Evolutionary conservation across 805 yeast species (phyloP).

Genomic region (Saccharomycopsis fodiens): DNA sequence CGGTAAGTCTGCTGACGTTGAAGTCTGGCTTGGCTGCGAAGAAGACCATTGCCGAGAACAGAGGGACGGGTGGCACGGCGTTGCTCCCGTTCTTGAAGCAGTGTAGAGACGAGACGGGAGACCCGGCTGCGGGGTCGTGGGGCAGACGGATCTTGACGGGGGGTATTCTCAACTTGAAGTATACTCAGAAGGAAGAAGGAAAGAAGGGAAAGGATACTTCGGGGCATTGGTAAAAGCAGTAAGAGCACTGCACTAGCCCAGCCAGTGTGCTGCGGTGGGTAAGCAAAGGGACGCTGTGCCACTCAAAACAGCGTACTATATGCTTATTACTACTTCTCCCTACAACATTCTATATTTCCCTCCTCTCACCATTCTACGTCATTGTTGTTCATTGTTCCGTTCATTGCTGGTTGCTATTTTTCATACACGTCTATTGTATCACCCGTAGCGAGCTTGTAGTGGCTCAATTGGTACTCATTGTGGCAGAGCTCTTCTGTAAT

Average conservation of each 20-base stretch:
- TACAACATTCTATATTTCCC: too few relatives aligned
- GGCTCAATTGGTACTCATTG: slow-evolving; percentile 5
- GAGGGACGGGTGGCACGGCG: slow-evolving; percentile 94
- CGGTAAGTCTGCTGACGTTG: slow-evolving; percentile 51
- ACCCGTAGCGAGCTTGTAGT: slow-evolving; percentile 3
- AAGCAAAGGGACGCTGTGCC: neutral
- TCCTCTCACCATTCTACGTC: neutral
- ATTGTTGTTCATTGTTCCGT: neutral
- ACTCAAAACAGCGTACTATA: too few relatives aligned
- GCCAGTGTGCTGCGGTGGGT: neutral
- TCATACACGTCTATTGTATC: slow-evolving; percentile 12
- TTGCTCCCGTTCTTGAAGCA: slow-evolving; percentile 87
- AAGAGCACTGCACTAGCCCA: too few relatives aligned
- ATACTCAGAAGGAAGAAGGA: slow-evolving; percentile 8
- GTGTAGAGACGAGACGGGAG: slow-evolving; percentile 94
- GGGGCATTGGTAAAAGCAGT: slow-evolving; percentile 5
- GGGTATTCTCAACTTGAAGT: slow-evolving; percentile 32
- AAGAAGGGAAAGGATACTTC: slow-evolving; percentile 1
- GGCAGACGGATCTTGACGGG: slow-evolving; percentile 64
- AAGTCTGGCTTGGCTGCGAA: slow-evolving; percentile 60
- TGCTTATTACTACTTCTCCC: too few relatives aligned
- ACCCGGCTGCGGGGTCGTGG: slow-evolving; percentile 89
- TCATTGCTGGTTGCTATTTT: neutral
- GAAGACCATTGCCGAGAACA: slow-evolving; percentile 41
- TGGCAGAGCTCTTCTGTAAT: neutral